phyloP scores from a whole-genome alignment of 23 red algal genomes.

The Gracilaria gracilis region DNA sequence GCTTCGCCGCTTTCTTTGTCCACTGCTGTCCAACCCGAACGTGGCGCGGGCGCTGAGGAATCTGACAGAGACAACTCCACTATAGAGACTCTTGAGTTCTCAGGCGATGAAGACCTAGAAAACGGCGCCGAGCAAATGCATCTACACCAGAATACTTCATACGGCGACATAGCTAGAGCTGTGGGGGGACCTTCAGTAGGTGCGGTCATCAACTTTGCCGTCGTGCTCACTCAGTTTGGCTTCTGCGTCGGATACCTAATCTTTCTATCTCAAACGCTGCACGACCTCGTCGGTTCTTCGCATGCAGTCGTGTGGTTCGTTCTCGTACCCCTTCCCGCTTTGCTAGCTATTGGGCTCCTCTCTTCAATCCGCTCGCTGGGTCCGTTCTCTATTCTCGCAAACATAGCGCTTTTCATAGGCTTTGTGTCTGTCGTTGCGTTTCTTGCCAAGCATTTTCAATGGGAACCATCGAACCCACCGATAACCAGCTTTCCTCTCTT shows the following conservation, averaged over 20 bases:
- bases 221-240: constrained; percentile 97
- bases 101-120: constrained; percentile 7
- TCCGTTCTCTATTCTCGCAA: constrained; percentile 85
- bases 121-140: neutral
- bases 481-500: constrained; percentile 85
- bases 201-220: constrained; percentile 69
- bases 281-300: constrained; percentile 81
- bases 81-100: neutral
- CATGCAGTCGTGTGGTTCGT: constrained; percentile 73
- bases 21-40: neutral
- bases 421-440: constrained; percentile 84
- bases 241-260: constrained; percentile 98
- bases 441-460: constrained; percentile 84
- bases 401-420: constrained; percentile 80
- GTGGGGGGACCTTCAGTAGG: constrained; percentile 68
- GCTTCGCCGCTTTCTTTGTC: constrained; percentile 34
- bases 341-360: constrained; percentile 73
- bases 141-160: constrained; percentile 28
- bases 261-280: constrained; percentile 88
- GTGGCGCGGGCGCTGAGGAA: neutral
- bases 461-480: constrained; percentile 66
- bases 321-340: constrained; percentile 78
- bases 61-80: neutral
- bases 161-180: constrained; percentile 83
- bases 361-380: constrained; percentile 83